Percentiles rank a stretch among this genome's conserved stretches.
phyloP scores from a whole-genome alignment of 2,329 filamentous ascomycete species.

The Xylaria sp. region DNA sequence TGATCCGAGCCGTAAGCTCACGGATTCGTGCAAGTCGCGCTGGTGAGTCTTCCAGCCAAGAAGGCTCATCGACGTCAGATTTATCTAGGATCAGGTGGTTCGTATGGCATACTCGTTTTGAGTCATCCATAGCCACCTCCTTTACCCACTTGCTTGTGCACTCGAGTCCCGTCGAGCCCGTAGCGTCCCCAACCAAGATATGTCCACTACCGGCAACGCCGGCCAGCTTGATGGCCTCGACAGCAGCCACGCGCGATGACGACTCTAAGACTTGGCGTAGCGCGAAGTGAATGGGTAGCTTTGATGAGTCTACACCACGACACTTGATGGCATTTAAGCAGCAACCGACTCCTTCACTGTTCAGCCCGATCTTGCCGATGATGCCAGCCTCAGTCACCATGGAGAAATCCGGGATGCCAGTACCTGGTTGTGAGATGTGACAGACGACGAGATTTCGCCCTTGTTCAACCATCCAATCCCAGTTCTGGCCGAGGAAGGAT shows the following conservation, averaged over 20 bases:
- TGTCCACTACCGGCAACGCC: constrained; percentile 62
- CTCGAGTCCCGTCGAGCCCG: constrained; percentile 57
- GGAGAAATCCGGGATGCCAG: constrained; percentile 56
- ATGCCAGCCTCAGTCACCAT: constrained; percentile 70
- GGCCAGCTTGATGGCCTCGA: constrained; percentile 53
- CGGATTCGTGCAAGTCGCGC: constrained; percentile 42
- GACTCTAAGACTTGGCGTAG: constrained; percentile 66
- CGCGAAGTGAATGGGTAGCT: constrained; percentile 69
- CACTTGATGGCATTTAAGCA: constrained; percentile 71
- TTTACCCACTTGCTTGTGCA: constrained; percentile 50
- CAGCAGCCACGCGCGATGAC: constrained; percentile 56
- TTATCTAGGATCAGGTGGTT: constrained; percentile 55
- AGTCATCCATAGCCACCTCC: constrained; percentile 43
- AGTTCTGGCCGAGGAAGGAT: constrained; percentile 64
- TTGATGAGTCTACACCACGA: constrained; percentile 60
- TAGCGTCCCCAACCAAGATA: constrained; percentile 59
- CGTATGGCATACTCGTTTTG: constrained; percentile 53
- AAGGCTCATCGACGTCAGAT: constrained; percentile 45
- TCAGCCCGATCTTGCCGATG: constrained; percentile 74
- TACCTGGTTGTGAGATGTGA: constrained; percentile 54
- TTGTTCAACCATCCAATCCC: constrained; percentile 67
- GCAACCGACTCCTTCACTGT: constrained; percentile 65
- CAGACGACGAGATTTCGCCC: constrained; percentile 60
- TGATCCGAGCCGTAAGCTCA: constrained; percentile 38
- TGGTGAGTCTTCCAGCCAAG: constrained; percentile 48